Conservation (phyloP, 2,329 filamentous ascomycete species). For the Orbilia quercus region DNA sequence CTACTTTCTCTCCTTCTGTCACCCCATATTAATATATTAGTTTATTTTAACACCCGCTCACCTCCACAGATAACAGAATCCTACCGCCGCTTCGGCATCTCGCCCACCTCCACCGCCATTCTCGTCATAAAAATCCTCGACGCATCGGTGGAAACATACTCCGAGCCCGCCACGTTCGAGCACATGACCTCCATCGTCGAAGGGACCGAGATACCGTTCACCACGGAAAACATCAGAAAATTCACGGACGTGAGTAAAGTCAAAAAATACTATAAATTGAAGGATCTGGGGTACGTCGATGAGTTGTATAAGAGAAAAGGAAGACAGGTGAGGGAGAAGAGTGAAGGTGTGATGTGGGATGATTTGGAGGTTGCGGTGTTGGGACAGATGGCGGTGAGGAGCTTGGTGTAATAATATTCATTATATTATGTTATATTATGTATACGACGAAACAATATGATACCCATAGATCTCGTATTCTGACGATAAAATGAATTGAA, state of each 20-base stretch:
- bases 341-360: conserved; percentile 19
- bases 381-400: conserved; percentile 48
- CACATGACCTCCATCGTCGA: conserved; percentile 68
- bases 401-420: conserved; percentile 36
- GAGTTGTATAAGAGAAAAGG: conserved; percentile 37
- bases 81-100: conserved; percentile 87
- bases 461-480: no score
- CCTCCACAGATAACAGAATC: conserved; percentile 93
- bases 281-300: conserved; percentile 61
- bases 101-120: conserved; percentile 76
- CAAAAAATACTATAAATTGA: conserved; percentile 87
- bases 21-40: no score
- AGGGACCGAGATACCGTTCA: conserved; percentile 71
- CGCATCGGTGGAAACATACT: conserved; percentile 65
- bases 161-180: conserved; percentile 60
- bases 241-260: conserved; percentile 76
- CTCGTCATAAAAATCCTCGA: conserved; percentile 78
- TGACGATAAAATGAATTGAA: no score
- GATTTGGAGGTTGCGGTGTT: conserved; percentile 50
- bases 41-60: no score
- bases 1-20: no score
- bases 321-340: conserved; percentile 20
- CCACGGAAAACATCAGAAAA: conserved; percentile 71
- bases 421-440: no score
- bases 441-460: no score